Conservation (phyloP, 2,329 filamentous ascomycete genomes). For the Cytospora piceicola region DNA sequence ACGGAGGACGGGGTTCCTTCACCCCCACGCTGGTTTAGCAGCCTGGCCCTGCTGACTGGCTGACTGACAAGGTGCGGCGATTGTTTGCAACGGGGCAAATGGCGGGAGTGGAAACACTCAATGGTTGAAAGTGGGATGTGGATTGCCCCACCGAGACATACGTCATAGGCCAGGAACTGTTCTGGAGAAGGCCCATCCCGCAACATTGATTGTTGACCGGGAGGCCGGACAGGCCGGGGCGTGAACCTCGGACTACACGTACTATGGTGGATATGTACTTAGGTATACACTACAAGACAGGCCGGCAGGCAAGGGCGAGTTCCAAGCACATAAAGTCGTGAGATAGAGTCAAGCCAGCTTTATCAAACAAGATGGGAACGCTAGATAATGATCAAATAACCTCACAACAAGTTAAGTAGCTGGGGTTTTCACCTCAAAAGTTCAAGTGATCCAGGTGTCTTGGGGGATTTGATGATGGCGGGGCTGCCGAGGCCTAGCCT, state of each 20-base stretch:
- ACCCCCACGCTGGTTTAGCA: neutral
- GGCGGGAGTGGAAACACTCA: slow-evolving; percentile 7
- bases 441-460: neutral
- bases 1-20: slow-evolving; percentile 10
- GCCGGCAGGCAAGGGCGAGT: too few species aligned
- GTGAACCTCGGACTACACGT: too few species aligned
- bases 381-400: too few species aligned
- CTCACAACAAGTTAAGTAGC: neutral
- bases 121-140: slow-evolving; percentile 14
- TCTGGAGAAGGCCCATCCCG: neutral
- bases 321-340: too few species aligned
- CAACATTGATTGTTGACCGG: neutral
- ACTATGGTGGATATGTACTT: too few species aligned
- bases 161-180: neutral
- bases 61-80: neutral
- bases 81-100: neutral
- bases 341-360: too few species aligned
- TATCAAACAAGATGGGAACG: too few species aligned
- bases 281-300: too few species aligned
- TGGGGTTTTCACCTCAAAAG: neutral
- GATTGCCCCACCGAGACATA: slow-evolving; percentile 11
- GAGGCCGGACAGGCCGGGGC: neutral
- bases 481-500: neutral
- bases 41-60: too few species aligned
- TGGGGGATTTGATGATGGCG: neutral